Evolutionary conservation across 768 basidiomycete species (phyloP), one percentile per base, ranked within the genome.

Genomic region (Russula foetens): DNA sequence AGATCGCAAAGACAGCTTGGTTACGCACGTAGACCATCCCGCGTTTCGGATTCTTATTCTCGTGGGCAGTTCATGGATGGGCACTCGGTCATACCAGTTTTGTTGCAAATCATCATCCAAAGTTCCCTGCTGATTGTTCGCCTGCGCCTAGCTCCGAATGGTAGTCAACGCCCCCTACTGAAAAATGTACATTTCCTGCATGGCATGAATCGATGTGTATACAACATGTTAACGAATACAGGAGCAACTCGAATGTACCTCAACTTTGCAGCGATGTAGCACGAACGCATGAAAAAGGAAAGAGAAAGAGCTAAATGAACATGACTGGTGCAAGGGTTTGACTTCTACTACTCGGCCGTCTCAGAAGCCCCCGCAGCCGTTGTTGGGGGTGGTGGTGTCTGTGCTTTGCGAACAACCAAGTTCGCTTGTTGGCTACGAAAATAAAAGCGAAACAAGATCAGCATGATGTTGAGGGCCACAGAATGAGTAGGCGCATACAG

Each of bases 1-100:
- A 92, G 74, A 83, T 91, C 9, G 88, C 89, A 41, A 92, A 91
- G 76, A 92, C 89, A 1, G 90, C 90, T 9, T 92, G 90, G 90
- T 70, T 92, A 67, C 83, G 90, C 70, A 88, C 84, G 66, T 88
- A 70, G 60, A 55, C 59, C 15, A 8, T 7, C 56, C 51, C 55
- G 23, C 44, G 45, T 53, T 24, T 52, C 29, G 48, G 39, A 38
- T 56, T 52, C 28, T 53, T 53, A 24, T 28, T 38, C 49, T 57
- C 17, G 23, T 43, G 39, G 39, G 24, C 21, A 41, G 33, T 56
- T 47, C n/a, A 12, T 51, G 44, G n/a, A 47, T 41, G 26, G 38
- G 31, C 57, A 51, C 31, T 53, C 53, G 41, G 38, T 48, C 52
- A 60, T 60, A 54, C 60, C 60, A 48, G 31, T 43, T 41, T 51